Evolutionary conservation across 208 protist genomes (phyloP), one percentile per base, ranked within the genome.

Genomic region (Leptomonas seymouri): DNA sequence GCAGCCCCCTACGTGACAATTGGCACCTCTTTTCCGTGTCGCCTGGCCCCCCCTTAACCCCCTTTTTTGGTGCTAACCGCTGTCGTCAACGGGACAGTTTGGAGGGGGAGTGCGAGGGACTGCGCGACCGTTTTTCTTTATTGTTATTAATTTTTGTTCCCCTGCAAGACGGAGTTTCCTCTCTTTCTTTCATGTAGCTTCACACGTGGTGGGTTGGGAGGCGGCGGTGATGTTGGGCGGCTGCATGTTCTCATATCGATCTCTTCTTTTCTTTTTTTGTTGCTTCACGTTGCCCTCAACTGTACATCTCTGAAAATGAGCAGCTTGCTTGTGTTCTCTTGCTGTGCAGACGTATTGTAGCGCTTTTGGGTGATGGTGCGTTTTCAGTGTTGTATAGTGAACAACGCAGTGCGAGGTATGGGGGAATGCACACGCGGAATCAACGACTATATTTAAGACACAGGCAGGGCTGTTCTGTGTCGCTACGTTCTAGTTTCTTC

Each of bases 321-420:
- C 50, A 69, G 3, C 12, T 74, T 73, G 28, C 64, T 56, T 81
- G 39, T 68, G 41, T 74, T 58, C 54, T 56, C 8, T 62, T 44
- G 61, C 48, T 57, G 20, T 34, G 46, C 25, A 21, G 61, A 67
- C 25, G 34, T 45, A 57, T 12, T n/a, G n/a, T 48, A 49, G 20
- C 36, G 44, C n/a, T 50, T 54, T 36, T 80, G 54, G 11, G 28
- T 64, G 49, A 50, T 60, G 42, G 55, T 54, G n/a, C 61, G 58
- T 78, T 57, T 61, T 74, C 25, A 53, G 55, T 67, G 61, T 67
- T 67, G 61, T 67, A 67, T 21, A 65, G 21, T 28, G 25, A 12
- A 23, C 49, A 49, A 28, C 25, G 54, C 46, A 4, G 55, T 18
- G 20, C 31, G 28, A 23, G 12, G 20, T 14, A 53, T 41, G 44